phyloP scores from a whole-genome alignment of 768 basidiomycete species.

The Podaxis sp. region DNA sequence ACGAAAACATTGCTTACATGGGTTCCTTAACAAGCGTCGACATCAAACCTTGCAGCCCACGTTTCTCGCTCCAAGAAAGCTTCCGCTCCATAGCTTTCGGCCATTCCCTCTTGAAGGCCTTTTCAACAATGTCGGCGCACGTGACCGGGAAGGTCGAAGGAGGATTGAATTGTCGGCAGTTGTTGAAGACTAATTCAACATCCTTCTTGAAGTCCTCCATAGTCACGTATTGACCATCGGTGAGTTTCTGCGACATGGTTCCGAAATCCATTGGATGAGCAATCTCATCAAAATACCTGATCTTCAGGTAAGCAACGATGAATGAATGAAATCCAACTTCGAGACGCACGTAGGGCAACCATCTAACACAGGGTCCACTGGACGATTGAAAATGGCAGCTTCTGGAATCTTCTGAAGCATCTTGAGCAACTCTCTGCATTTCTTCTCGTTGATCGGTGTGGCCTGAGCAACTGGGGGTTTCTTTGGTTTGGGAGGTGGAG shows the following conservation, averaged over 20 bases:
- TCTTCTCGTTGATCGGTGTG: slow-evolving; percentile 76
- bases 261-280: slow-evolving; percentile 91
- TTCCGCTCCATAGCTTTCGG: slow-evolving; percentile 69
- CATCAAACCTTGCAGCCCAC: slow-evolving; percentile 70
- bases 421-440: slow-evolving; percentile 73
- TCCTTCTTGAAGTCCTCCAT: slow-evolving; percentile 86
- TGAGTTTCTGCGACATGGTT: slow-evolving; percentile 73
- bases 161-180: slow-evolving; percentile 93
- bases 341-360: slow-evolving; percentile 86
- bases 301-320: slow-evolving; percentile 13
- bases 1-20: slow-evolving; percentile 42
- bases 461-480: slow-evolving; percentile 33
- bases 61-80: slow-evolving; percentile 78
- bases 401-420: slow-evolving; percentile 61
- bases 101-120: slow-evolving; percentile 85
- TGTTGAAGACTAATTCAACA: slow-evolving; percentile 78
- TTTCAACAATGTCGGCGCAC: slow-evolving; percentile 75
- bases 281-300: slow-evolving; percentile 91
- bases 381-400: slow-evolving; percentile 69
- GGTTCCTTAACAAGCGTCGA: slow-evolving; percentile 68
- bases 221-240: slow-evolving; percentile 63
- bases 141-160: slow-evolving; percentile 70
- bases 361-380: slow-evolving; percentile 81
- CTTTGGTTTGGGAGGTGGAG: slow-evolving; percentile 32
- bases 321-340: background rate